phyloP scores from a whole-genome alignment of 2,329 filamentous ascomycete species.

The Emericellopsis cladophorae region DNA sequence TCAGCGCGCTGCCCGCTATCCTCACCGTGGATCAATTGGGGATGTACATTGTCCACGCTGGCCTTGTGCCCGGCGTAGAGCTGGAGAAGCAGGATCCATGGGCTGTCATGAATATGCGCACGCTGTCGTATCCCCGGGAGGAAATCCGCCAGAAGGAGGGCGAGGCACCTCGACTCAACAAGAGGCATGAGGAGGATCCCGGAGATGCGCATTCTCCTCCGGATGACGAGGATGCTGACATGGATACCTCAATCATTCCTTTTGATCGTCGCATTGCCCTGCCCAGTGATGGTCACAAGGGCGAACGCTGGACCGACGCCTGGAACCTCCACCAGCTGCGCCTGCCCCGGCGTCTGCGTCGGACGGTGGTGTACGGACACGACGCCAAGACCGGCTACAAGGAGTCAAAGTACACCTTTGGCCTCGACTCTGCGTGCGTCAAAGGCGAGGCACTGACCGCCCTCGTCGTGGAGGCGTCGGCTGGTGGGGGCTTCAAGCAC shows the following conservation, averaged over 20 bases:
- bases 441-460: constrained; percentile 65
- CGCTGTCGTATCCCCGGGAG: constrained; percentile 44
- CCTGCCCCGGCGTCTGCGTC: constrained; percentile 21
- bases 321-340: constrained; percentile 41
- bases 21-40: constrained; percentile 54
- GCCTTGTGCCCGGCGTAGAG: constrained; percentile 63
- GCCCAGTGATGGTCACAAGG: constrained; percentile 30
- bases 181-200: constrained; percentile 4
- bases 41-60: constrained; percentile 69
- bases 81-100: constrained; percentile 62
- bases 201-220: constrained; percentile 1
- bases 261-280: constrained; percentile 18
- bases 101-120: constrained; percentile 87
- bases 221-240: not conserved
- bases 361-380: constrained; percentile 78
- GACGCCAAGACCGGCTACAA: constrained; percentile 60
- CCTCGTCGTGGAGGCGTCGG: constrained; percentile 51
- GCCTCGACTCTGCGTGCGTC: constrained; percentile 75
- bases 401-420: constrained; percentile 57
- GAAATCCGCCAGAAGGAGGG: constrained; percentile 22
- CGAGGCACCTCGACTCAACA: constrained; percentile 6
- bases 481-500: constrained; percentile 19
- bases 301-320: constrained; percentile 53
- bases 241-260: constrained; percentile 7
- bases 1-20: constrained; percentile 64